Base-by-base conservation (phyloP, 345 rosid genomes). In the Viola odorata region DNA sequence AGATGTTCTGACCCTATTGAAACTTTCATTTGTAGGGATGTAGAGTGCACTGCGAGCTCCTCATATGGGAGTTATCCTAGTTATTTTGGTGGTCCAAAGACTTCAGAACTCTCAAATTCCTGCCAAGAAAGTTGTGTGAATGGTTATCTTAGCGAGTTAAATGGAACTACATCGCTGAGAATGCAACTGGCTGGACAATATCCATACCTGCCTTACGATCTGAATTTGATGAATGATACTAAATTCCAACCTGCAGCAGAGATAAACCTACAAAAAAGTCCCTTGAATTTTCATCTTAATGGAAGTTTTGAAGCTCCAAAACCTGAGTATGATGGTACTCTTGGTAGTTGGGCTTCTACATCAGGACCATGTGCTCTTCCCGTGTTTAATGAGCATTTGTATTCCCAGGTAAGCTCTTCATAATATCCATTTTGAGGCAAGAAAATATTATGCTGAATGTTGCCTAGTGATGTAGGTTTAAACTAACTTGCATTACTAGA, bases 31-130 rank as follows among this genome's bases (percentile, higher is more conserved):
- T 66, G 13, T 55, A 88, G 92, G 83, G 96, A 86, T 69, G 73
- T 81, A 6, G 88, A 86, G 40, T 84, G 92, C 76, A 79, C 92
- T 2, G 90, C 73, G 58, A 82, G 84, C 69, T 81, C 92, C 37
- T 88, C 96, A 32, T 86, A 81, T 8, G 91, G 85, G 49, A 84
- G 87, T 70, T 86, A 82, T 70, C 81, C 85, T 10, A 82, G 92
- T 53, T 84, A 84, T 75, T 84, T 81, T 48, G 78, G 84, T 63
- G 53, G 82, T 4, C 81, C 79, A 39, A 88, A 81, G 65, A 72
- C 75, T 65, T 77, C 90, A 3, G 92, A 88, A n/a, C 68, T 82
- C 8, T 79, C 92, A 0, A 79, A 77, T 62, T 84, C 84, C 3
- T 83, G 82, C 62, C 96, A 74, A 65, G 90, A 85, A 68, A 81